Evolutionary conservation across 371 early-diverging fungal species (phyloP).

Genomic region (Syncephalastrum monosporum): DNA sequence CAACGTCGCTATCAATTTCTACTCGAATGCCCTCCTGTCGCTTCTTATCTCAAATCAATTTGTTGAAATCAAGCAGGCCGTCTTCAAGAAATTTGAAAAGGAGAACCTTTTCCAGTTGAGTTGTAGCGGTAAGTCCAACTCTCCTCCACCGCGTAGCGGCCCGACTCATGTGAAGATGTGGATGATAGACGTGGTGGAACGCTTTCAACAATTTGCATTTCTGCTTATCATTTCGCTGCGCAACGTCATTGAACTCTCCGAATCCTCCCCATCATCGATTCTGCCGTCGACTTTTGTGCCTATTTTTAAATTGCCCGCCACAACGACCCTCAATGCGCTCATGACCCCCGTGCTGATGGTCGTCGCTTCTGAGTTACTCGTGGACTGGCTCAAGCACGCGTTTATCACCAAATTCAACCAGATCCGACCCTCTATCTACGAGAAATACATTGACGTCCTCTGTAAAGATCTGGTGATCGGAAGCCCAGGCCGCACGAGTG

Average conservation of each 20-base stretch:
- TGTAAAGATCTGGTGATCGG: constrained; percentile 83
- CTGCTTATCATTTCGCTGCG: constrained; percentile 85
- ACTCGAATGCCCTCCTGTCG: constrained; percentile 89
- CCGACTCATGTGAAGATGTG: background rate
- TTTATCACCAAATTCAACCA: constrained; percentile 97
- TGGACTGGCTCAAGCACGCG: constrained; percentile 98
- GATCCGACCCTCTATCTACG: constrained; percentile 86
- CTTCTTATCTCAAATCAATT: constrained; percentile 96
- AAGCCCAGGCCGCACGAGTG: constrained; percentile 51
- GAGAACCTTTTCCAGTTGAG: constrained; percentile 94
- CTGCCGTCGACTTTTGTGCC: constrained; percentile 64
- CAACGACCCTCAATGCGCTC: constrained; percentile 58
- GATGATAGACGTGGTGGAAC: constrained; percentile 86
- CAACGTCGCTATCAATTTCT: constrained; percentile 95
- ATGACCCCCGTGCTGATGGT: constrained; percentile 85
- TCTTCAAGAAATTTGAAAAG: constrained; percentile 94
- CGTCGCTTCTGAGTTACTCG: constrained; percentile 84
- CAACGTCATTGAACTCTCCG: constrained; percentile 87
- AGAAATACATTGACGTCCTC: constrained; percentile 81
- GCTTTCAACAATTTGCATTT: constrained; percentile 89
- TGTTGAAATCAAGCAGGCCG: constrained; percentile 95
- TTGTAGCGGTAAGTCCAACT: constrained; percentile 69
- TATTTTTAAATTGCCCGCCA: constrained; percentile 55
- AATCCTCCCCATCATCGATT: constrained; percentile 63
- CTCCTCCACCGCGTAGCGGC: background rate